phyloP scores from a whole-genome alignment of 2,329 filamentous ascomycete species.

The Microdochium bolleyi region DNA sequence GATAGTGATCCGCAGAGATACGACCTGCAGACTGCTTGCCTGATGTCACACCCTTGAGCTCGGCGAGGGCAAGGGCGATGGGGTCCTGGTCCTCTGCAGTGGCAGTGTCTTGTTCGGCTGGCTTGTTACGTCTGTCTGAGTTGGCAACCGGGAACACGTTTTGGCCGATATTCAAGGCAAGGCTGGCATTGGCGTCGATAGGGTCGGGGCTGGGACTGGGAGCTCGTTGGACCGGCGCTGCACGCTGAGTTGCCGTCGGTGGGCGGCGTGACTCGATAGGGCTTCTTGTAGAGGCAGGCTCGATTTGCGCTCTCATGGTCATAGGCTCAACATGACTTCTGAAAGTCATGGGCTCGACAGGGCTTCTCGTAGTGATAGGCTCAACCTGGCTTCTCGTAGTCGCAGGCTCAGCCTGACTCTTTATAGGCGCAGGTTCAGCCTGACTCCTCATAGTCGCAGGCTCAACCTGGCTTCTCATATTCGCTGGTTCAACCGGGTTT shows the following conservation, averaged over 20 bases:
- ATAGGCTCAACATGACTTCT: slow-evolving; percentile 1
- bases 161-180: slow-evolving; percentile 89
- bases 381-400: too few species aligned
- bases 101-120: slow-evolving; percentile 23
- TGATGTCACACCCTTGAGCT: slow-evolving; percentile 74
- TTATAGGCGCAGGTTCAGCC: too few species aligned
- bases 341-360: too few species aligned
- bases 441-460: too few species aligned
- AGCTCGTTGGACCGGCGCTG: slow-evolving; percentile 31
- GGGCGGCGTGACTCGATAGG: background rate
- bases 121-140: slow-evolving; percentile 53
- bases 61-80: slow-evolving; percentile 84
- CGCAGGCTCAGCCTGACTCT: too few species aligned
- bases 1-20: slow-evolving; percentile 93
- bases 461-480: slow-evolving; percentile 7
- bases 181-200: slow-evolving; percentile 84
- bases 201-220: slow-evolving; percentile 71
- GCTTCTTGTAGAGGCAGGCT: too few species aligned
- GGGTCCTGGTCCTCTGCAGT: slow-evolving; percentile 66
- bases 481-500: background rate
- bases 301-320: too few species aligned
- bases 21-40: slow-evolving; percentile 72
- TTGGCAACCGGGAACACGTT: slow-evolving; percentile 92
- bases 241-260: slow-evolving; percentile 21
- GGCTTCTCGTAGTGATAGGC: too few species aligned